Percentiles rank a stretch among this genome's conserved stretches.
phyloP scores from a whole-genome alignment of 345 rosid species.

The Gossypium mustelinum region DNA sequence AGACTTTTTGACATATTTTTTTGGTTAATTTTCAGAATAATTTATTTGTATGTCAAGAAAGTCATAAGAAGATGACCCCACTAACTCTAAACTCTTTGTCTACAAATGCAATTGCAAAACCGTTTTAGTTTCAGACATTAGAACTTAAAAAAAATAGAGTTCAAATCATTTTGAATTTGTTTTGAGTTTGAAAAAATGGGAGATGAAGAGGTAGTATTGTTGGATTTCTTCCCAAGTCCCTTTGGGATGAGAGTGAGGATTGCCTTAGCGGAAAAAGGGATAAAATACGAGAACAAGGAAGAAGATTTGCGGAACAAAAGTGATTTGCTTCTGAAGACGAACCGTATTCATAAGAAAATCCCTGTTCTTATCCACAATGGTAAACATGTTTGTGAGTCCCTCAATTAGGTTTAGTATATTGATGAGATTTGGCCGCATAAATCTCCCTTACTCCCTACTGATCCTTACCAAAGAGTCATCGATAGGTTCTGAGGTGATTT shows the following conservation, averaged over 20 bases:
- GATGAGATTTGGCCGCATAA: conserved; percentile 17
- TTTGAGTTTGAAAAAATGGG: not conserved
- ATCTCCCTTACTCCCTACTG: conserved; percentile 14
- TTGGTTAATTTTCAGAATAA: no score
- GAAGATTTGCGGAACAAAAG: conserved; percentile 17
- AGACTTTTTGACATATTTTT: no score
- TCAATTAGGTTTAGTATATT: conserved; percentile 17
- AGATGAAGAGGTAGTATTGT: not conserved
- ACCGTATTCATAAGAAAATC: conserved; percentile 12
- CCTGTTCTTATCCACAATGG: conserved; percentile 16
- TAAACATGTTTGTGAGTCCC: conserved; percentile 18
- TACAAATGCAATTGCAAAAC: no score
- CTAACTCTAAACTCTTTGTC: no score
- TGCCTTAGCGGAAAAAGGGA: conserved; percentile 12
- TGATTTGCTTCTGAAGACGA: conserved; percentile 5
- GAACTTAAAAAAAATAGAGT: no score
- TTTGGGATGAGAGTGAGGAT: conserved; percentile 10
- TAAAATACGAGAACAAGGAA: conserved; percentile 9
- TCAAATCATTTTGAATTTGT: not conserved
- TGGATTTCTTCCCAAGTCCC: conserved; percentile 7
- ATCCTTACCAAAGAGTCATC: conserved; percentile 20
- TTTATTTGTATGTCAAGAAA: no score
- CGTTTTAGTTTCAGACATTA: no score
- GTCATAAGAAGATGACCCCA: no score
- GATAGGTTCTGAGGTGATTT: conserved; percentile 13